phyloP scores from a whole-genome alignment of 2,329 filamentous ascomycete genomes.

The Colletotrichum eleusines region DNA sequence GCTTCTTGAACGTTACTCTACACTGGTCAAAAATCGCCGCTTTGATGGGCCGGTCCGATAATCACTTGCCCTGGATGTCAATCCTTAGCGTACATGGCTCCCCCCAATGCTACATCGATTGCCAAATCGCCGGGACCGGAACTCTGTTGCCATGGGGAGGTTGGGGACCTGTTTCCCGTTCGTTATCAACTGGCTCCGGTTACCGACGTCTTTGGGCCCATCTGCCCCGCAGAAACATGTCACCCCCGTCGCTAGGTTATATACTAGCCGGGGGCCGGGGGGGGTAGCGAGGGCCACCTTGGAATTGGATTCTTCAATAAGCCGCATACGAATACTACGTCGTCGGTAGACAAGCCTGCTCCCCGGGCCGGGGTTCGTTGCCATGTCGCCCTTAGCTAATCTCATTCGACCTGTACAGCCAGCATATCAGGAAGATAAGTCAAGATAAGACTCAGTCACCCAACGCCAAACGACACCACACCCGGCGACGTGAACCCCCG shows the following conservation, averaged over 20 bases:
- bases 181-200: slow-evolving; percentile 26
- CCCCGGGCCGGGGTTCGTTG: slow-evolving; percentile 13
- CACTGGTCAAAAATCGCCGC: background rate
- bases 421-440: slow-evolving; percentile 13
- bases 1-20: slow-evolving; percentile 5
- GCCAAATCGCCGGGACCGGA: slow-evolving; percentile 39
- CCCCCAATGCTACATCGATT: background rate
- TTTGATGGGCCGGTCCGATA: background rate
- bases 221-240: slow-evolving; percentile 27
- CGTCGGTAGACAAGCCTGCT: slow-evolving; percentile 8
- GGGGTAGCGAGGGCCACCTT: no score
- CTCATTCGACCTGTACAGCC: background rate
- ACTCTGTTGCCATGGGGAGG: slow-evolving; percentile 17
- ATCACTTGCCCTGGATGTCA: background rate
- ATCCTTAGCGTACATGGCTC: slow-evolving; percentile 3
- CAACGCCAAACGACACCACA: background rate
- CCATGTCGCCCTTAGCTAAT: slow-evolving; percentile 8
- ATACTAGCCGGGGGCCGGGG: slow-evolving; percentile 18
- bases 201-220: slow-evolving; percentile 21
- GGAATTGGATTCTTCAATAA: slow-evolving; percentile 8
- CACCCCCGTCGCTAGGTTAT: slow-evolving; percentile 16
- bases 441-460: slow-evolving; percentile 10
- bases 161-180: slow-evolving; percentile 27
- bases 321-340: background rate
- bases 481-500: background rate